Percentiles rank a stretch among this genome's conserved stretches.
Evolutionary conservation across 495 filamentous ascomycete genomes (phyloP).

Genomic region (Penicillium coffeae): DNA sequence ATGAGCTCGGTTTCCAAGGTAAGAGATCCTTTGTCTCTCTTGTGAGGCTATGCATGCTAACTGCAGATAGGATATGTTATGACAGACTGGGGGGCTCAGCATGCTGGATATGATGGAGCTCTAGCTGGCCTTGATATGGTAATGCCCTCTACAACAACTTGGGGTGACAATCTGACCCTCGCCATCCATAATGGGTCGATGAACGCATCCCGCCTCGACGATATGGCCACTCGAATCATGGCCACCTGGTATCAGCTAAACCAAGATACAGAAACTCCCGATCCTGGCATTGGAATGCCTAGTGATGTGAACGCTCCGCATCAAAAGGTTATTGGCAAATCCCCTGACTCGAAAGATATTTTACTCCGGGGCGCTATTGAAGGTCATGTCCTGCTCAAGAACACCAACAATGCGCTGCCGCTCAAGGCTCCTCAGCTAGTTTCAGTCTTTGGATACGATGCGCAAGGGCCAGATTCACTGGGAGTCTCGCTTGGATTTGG

Average conservation of each 20-base stretch:
- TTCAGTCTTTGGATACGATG: conserved; percentile 67
- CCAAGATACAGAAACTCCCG: conserved; percentile 59
- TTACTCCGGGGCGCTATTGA: conserved; percentile 55
- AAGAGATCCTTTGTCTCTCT: too few relatives aligned
- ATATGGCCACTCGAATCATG: conserved; percentile 66
- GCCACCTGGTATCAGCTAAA: conserved; percentile 82
- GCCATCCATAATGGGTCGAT: conserved; percentile 51
- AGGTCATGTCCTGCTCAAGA: conserved; percentile 72
- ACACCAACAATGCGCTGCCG: conserved; percentile 59
- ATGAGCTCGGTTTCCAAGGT: conserved; percentile 57
- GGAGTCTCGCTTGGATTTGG: too few relatives aligned
- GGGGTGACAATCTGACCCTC: conserved; percentile 47
- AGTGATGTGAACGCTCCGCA: conserved; percentile 65
- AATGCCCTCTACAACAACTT: conserved; percentile 49
- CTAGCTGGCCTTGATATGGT: conserved; percentile 58
- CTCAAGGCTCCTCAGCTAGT: conserved; percentile 52
- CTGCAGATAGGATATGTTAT: conserved; percentile 52
- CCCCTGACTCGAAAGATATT: conserved; percentile 47
- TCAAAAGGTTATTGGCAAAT: conserved; percentile 50
- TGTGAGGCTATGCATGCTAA: too few relatives aligned
- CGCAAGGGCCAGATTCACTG: conserved; percentile 63
- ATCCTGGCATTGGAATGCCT: conserved; percentile 58
- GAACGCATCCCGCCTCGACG: conserved; percentile 41
- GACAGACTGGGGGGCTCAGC: conserved; percentile 58
- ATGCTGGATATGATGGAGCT: conserved; percentile 49